Percentiles rank a stretch among this genome's conserved stretches.
These are phyloP conservation scores for Retiboletus flavoniger DNA, from an alignment of 1,284 basidiomycete species.

Conservation along the genomic window DNA sequence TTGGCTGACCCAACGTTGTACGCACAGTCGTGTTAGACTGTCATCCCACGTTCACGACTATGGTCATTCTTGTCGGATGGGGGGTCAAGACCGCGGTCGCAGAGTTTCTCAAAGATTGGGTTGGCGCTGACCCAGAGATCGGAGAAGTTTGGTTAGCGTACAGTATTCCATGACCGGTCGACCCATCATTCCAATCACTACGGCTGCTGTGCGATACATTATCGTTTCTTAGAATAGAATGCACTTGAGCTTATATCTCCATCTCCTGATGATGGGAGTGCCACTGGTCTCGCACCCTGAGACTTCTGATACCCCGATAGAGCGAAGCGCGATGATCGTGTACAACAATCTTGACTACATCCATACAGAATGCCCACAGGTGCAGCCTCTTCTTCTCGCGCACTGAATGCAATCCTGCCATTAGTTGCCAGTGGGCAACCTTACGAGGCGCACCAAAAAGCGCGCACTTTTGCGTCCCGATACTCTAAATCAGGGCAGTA, in stretches of 20 bases:
- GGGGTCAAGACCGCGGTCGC: constrained; percentile 64
- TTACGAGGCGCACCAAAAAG: constrained; percentile 94
- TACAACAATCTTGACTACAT: constrained; percentile 5
- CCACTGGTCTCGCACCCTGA: not conserved
- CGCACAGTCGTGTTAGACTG: constrained; percentile 68
- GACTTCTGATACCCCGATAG: constrained; percentile 27
- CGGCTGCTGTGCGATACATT: constrained; percentile 1
- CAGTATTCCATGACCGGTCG: constrained; percentile 61
- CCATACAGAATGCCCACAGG: constrained; percentile 28
- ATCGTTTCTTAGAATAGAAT: not conserved
- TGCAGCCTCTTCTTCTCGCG: constrained; percentile 52
- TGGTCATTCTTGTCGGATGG: constrained; percentile 80
- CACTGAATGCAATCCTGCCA: constrained; percentile 74
- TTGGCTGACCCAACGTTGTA: constrained; percentile 25
- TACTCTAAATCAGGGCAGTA: constrained; percentile 77
- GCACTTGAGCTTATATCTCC: not conserved
- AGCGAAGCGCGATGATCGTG: not conserved
- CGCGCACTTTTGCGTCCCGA: constrained; percentile 87
- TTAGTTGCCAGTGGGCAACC: constrained; percentile 67
- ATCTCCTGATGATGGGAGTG: constrained; percentile 2
- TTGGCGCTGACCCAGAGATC: constrained; percentile 50
- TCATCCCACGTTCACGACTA: constrained; percentile 72
- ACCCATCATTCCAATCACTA: not conserved
- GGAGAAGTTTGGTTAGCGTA: constrained; percentile 72
- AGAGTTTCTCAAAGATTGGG: constrained; percentile 60